Base-by-base conservation (phyloP, 2,329 filamentous ascomycete species). In the Diaporthe australafricana region DNA sequence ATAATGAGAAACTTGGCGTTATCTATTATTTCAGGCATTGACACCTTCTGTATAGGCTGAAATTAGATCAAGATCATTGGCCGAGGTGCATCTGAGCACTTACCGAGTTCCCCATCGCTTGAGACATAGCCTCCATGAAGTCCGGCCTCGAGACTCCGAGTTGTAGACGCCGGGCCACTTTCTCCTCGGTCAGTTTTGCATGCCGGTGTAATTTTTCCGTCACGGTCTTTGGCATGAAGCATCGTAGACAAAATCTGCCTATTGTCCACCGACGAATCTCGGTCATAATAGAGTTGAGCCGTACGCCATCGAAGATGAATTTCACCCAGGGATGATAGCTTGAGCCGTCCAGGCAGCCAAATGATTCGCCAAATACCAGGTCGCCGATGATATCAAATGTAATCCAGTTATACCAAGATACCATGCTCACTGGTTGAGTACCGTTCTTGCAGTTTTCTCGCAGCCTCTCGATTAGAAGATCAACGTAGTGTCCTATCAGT, bases 401-500 rank as follows among this genome's bases (percentile, higher is more conserved):
- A 38, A 14, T n/a, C 45, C 45, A 47, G 5, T 47, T 47, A n/a
- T 22, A 47, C 45, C 45, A 47, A 47, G 45, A 47, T n/a, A 47
- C 45, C 45, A 47, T 47, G 45, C 14, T 47, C 20, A 47, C 7
- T 47, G 17, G 17, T n/a, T 47, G 2, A 47, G 45, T 38, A 8
- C 72, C 76, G 0, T 30, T 57, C n/a, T 67, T 40, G 56, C 56
- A 12, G 5, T 22, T 20, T 25, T 20, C 56, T 25, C 38, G 30
- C 16, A 62, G 56, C 56, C 35, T 32, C 14, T 40, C 22, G 14
- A 80, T 60, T 20, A 80, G 75, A 25, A 73, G 12, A 56, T 77
- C 73, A 22, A 76, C 70, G 76, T 74, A 79, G 25, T 53, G 32
- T 17, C 73, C 62, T 14, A 79, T 70, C 20, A 78, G 75, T n/a